Conservation (phyloP, 495 filamentous ascomycete species). For the Elaphomyces granulatus region DNA sequence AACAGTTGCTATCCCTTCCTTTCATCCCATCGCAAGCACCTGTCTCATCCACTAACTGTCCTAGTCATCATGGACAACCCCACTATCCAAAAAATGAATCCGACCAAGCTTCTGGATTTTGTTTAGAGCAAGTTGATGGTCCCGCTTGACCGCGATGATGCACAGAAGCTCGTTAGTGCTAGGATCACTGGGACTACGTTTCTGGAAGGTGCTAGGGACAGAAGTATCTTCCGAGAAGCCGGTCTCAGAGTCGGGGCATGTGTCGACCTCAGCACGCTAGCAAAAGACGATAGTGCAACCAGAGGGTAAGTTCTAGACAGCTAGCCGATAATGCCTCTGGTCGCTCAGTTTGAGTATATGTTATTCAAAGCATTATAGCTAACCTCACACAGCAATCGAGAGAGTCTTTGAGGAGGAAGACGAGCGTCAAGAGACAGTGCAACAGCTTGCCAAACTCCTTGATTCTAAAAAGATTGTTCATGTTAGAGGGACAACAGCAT, state of each 20-base stretch:
- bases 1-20: neutral
- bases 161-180: neutral
- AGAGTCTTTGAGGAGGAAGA: too few species aligned
- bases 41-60: neutral
- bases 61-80: neutral
- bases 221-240: neutral
- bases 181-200: neutral
- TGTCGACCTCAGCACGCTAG: neutral
- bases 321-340: too few species aligned
- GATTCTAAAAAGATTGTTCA: conserved; percentile 1
- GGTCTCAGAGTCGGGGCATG: neutral
- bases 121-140: neutral
- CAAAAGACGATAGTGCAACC: too few species aligned
- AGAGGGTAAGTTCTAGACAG: too few species aligned
- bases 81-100: neutral
- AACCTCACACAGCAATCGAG: too few species aligned
- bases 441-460: too few species aligned
- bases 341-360: too few species aligned
- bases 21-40: neutral
- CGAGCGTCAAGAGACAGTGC: too few species aligned
- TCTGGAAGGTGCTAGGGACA: neutral
- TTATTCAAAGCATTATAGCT: too few species aligned
- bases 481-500: conserved; percentile 4
- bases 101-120: neutral
- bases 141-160: neutral